Evolutionary conservation across 202 grass and related monocot species (phyloP), one percentile per base, ranked within the genome.

Genomic region (Saccharum hybrid): DNA sequence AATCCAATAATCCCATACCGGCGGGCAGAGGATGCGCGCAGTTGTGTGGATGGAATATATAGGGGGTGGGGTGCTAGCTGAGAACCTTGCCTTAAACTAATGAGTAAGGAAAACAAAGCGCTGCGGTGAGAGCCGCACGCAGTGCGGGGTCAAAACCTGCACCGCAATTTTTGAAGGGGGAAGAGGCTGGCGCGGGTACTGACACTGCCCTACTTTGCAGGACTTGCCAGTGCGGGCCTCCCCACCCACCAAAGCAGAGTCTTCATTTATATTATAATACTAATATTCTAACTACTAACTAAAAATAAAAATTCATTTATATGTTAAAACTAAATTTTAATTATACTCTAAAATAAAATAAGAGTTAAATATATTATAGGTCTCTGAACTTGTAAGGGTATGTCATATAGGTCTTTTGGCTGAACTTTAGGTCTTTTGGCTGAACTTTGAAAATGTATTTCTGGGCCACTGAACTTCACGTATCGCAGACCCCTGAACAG

Each of bases 91-190:
- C 91, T 97, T 97, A 94, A 97, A 94, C 94, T 97, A 97, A 92
- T 93, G 89, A 97, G 91, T 97, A 92, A 90, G 89, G 85, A 97
- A 97, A 97, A 97, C 94, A 94, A 94, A 86, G 89, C 89, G 91
- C 26, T 84, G 91, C 75, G 94, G 91, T 88, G 89, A 83, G 91
- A 97, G 80, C 89, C 83, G 87, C 83, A 79, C 91, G 91, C 91
- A 43, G 87, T 87, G 89, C 87, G 83, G 66, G 78, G 26, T 23
- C 66, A 52, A 52, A 45, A 16, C 81, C 69, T 74, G 85, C 91
- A 86, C 94, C 71, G 22, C 37, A 63, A 90, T 83, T 97, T 97
- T 97, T 88, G 87, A 4, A 71, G 87, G 84, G 91, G 89, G 46
- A 84, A 63, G 91, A 88, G 92, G 91, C 91, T 88, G 81, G 89